Percentiles rank a stretch among this genome's conserved stretches.
These are phyloP conservation scores for Bondarzewia mesenterica DNA, from an alignment of 1,284 basidiomycete genomes.

Conservation along the genomic window DNA sequence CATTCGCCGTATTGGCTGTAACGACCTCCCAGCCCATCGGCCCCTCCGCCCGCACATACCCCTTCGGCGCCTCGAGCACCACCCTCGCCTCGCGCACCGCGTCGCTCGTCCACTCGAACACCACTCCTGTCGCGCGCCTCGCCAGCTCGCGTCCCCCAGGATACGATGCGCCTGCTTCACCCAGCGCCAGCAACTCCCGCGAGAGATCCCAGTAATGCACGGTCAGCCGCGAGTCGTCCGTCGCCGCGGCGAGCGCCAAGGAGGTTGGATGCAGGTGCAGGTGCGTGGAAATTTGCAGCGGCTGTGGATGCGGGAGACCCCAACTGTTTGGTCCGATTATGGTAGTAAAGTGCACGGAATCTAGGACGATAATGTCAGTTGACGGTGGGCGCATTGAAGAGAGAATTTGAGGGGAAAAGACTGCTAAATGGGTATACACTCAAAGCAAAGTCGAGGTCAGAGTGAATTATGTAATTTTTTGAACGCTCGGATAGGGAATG, in stretches of 20 bases:
- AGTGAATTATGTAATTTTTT: too few species aligned
- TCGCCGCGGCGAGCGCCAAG: constrained; percentile 9
- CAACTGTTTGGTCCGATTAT: neutral
- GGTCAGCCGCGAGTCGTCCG: constrained; percentile 10
- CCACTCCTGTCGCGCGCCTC: constrained; percentile 1
- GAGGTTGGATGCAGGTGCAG: constrained; percentile 10
- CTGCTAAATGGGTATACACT: neutral
- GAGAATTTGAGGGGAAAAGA: neutral
- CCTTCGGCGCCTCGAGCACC: constrained; percentile 8
- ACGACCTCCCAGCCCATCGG: constrained; percentile 9
- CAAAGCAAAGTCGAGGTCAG: neutral
- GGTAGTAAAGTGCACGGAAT: constrained; percentile 3
- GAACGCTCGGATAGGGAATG: too few species aligned
- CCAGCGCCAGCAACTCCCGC: neutral
- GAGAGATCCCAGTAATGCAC: constrained; percentile 9
- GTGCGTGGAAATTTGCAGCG: neutral
- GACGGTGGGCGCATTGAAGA: constrained; percentile 4
- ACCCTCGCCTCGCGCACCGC: constrained; percentile 4
- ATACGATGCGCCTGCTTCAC: constrained; percentile 2
- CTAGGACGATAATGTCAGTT: constrained; percentile 7
- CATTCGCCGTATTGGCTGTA: constrained; percentile 1
- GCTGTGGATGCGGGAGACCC: neutral
- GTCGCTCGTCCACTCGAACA: constrained; percentile 1
- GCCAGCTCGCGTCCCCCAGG: constrained; percentile 8
- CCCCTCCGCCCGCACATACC: constrained; percentile 6